Base-by-base conservation (phyloP, 2,329 filamentous ascomycete species). In the Epichloe elymi region DNA sequence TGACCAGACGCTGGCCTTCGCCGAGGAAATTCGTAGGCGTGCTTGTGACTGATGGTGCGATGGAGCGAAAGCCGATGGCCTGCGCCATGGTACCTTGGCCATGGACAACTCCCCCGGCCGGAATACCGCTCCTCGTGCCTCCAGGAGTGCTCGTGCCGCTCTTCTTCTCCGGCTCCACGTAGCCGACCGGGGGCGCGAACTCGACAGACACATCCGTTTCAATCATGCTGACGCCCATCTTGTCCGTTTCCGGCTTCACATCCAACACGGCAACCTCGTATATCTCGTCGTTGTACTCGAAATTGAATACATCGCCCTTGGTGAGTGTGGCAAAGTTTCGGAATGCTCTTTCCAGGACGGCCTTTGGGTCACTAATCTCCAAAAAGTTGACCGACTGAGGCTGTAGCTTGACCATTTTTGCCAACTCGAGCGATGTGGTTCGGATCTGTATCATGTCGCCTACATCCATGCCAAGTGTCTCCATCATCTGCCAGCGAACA, bases 191-290 rank as follows among this genome's bases (percentile, higher is more conserved):
- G 3, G 93, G 76, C 2, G 91, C 93, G 64, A 98, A 98, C 62
- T 98, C 93, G 55, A 98, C 93, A 51, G 88, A 88, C 12, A 98
- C 79, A 71, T 98, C 93, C 0, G 93, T 98, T 70, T 98, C 93
- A 51, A 96, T 83, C 68, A 95, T 94, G 61, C 89, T 90, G 50
- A 98, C 90, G 53, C 86, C 85, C 74, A 88, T 89, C 60, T 87
- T 86, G 2, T 85, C 79, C 3, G 78, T 83, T 57, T 87, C 81
- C 2, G 93, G 93, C 68, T 95, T 95, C 39, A 94, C 88, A 63
- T 97, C 91, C 14, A 97, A 71, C 1, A 98, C 93, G 3, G 88
- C 89, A 64, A 98, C 88, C 56, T 93, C 85, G 70, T 93, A 98
- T 10, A 89, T 76, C 54, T 89, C 86, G 63, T 97, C 90, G 67